A percentile compares a stretch with the other conserved stretches of the same genome.
Conservation (phyloP, 768 basidiomycete genomes). For the Serendipita sp. region DNA sequence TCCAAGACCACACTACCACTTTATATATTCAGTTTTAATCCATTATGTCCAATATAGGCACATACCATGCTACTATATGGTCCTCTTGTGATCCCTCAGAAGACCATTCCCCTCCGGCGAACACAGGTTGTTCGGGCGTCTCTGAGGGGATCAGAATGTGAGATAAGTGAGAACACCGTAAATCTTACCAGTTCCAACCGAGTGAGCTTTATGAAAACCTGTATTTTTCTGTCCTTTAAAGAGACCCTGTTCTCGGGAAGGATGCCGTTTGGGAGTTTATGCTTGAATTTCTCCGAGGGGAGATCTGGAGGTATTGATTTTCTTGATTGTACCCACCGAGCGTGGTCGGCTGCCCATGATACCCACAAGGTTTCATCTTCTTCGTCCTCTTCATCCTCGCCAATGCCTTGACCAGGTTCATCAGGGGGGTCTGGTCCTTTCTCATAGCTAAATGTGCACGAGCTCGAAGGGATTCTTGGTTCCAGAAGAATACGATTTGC, state of each 20-base stretch:
- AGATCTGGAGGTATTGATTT: not conserved
- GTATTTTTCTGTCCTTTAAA: not conserved
- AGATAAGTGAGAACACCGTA: no score
- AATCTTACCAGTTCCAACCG: not conserved
- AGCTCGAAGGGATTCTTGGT: not conserved
- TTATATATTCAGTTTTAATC: not conserved
- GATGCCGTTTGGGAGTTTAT: not conserved
- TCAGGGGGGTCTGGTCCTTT: not conserved
- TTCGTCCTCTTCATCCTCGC: not conserved
- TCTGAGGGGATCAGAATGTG: not conserved
- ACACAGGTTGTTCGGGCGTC: not conserved
- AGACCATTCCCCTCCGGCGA: not conserved
- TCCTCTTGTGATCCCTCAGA: not conserved
- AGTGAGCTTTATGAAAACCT: not conserved
- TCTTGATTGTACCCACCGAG: not conserved
- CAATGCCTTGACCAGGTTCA: not conserved
- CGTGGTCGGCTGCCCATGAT: not conserved
- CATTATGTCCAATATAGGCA: not conserved
- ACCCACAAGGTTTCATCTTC: not conserved
- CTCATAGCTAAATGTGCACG: not conserved
- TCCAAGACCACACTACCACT: not conserved
- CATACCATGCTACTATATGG: not conserved
- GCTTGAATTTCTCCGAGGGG: not conserved
- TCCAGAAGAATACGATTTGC: not conserved
- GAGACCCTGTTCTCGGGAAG: not conserved